These are phyloP conservation scores for Saussurea involucrata DNA, from an alignment of 129 eudicot species.

Conservation along the genomic window DNA sequence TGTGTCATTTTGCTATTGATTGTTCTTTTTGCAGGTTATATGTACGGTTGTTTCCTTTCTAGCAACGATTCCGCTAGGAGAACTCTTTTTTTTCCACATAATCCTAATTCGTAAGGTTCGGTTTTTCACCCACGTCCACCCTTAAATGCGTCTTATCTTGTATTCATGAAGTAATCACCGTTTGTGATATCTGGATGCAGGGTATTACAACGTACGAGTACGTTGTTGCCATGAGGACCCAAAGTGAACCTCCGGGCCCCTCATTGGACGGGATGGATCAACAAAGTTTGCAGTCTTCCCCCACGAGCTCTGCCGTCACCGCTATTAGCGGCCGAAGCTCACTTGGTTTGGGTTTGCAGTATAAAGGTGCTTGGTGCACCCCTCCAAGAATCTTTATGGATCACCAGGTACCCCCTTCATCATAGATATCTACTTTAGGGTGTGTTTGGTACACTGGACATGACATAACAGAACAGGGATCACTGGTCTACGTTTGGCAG, in stretches of 20 bases:
- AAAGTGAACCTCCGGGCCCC: constrained; percentile 84
- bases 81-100: constrained; percentile 91
- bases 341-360: constrained; percentile 61
- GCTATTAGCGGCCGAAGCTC: constrained; percentile 84
- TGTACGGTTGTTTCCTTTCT: constrained; percentile 74
- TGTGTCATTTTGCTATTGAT: constrained; percentile 1
- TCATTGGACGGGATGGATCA: constrained; percentile 78
- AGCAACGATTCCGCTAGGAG: constrained; percentile 83
- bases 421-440: neutral
- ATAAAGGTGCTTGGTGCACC: constrained; percentile 96
- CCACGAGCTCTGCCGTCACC: constrained; percentile 87
- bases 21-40: constrained; percentile 52
- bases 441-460: no score
- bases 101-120: constrained; percentile 84
- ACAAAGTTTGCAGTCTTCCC: constrained; percentile 77
- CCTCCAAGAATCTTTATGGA: constrained; percentile 97
- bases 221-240: constrained; percentile 89
- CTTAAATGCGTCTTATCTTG: neutral
- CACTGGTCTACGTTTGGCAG: no score
- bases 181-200: constrained; percentile 33
- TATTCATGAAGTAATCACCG: neutral
- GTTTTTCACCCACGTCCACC: neutral
- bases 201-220: constrained; percentile 96
- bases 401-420: constrained; percentile 72
- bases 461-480: no score